These are phyloP conservation scores for Agrocybe praecox DNA, from an alignment of 768 basidiomycete genomes.

Conservation along the genomic window DNA sequence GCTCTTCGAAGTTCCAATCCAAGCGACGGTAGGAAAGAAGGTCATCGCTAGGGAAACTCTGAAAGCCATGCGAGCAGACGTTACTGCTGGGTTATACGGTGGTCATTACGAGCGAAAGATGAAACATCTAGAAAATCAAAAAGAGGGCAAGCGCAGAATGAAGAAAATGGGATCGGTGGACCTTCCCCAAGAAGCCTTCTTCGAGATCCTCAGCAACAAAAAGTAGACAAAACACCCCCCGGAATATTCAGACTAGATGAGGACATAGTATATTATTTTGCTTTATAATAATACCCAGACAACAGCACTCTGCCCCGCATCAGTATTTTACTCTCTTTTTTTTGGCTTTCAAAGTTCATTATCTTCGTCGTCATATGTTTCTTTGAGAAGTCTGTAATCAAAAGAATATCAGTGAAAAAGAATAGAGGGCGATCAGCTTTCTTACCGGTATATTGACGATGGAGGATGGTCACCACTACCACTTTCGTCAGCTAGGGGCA, in stretches of 20 bases:
- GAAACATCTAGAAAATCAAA: conserved; percentile 87
- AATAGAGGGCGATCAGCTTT: not conserved
- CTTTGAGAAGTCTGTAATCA: conserved; percentile 73
- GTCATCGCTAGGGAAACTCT: conserved; percentile 90
- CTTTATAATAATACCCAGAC: conserved; percentile 15
- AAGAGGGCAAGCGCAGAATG: conserved; percentile 89
- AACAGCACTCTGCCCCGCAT: conserved; percentile 8
- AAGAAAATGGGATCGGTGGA: conserved; percentile 88
- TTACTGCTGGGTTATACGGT: conserved; percentile 93
- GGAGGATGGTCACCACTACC: conserved; percentile 93
- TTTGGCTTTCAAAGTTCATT: conserved; percentile 60
- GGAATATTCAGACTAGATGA: not conserved
- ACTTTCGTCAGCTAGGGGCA: conserved; percentile 10
- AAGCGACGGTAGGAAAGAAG: conserved; percentile 86
- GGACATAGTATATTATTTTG: conserved; percentile 16
- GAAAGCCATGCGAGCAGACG: conserved; percentile 85
- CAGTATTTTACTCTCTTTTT: conserved; percentile 10
- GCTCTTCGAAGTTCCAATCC: conserved; percentile 93
- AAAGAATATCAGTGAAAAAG: conserved; percentile 10
- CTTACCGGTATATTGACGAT: conserved; percentile 85
- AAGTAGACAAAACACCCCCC: conserved; percentile 20
- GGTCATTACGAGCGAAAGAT: conserved; percentile 96
- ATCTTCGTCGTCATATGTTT: conserved; percentile 95
- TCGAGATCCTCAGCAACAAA: conserved; percentile 77
- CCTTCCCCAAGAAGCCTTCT: conserved; percentile 96